A percentile compares a stretch with the other conserved stretches of the same genome.
These are phyloP conservation scores for Phytophthora agathidicida DNA, from an alignment of 352 stramenopile genomes.

Conservation along the genomic window DNA sequence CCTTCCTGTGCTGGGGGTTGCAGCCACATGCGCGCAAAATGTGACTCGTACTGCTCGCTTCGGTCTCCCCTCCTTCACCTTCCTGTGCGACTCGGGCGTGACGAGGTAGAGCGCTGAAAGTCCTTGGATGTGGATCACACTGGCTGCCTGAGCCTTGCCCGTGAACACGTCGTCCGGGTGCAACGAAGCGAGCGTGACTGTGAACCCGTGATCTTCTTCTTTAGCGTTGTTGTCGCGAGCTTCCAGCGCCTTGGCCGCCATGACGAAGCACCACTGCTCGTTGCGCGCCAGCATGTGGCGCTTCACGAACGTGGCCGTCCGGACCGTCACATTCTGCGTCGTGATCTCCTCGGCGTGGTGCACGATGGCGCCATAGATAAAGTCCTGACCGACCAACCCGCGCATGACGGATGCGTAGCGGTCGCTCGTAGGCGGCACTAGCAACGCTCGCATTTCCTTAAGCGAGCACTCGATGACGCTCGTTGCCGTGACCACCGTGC, in stretches of 20 bases:
- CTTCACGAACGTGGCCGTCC: constrained; percentile 56
- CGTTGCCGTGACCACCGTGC: constrained; percentile 35
- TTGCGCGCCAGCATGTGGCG: constrained; percentile 48
- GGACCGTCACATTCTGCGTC: constrained; percentile 39
- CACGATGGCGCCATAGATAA: constrained; percentile 58
- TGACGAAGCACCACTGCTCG: constrained; percentile 60
- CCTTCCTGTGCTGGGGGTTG: constrained; percentile 6
- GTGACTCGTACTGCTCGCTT: constrained; percentile 40
- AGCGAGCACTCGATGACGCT: constrained; percentile 45
- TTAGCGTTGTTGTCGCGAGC: not conserved
- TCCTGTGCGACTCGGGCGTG: constrained; percentile 19
- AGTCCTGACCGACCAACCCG: constrained; percentile 46
- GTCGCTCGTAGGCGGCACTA: constrained; percentile 39
- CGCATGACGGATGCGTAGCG: constrained; percentile 47
- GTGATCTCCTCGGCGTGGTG: constrained; percentile 34
- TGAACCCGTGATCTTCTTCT: constrained; percentile 33
- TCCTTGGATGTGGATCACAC: constrained; percentile 38
- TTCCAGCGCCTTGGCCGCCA: constrained; percentile 28
- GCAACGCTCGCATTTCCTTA: constrained; percentile 42
- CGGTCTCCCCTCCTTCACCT: constrained; percentile 14
- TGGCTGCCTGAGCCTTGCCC: constrained; percentile 45
- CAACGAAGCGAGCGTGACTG: constrained; percentile 45
- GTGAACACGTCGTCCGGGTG: constrained; percentile 49
- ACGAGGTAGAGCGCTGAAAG: constrained; percentile 42
- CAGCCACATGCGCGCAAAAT: constrained; percentile 42